phyloP scores from a whole-genome alignment of 441 rosid genomes.

The Arabidopsis hybrid region DNA sequence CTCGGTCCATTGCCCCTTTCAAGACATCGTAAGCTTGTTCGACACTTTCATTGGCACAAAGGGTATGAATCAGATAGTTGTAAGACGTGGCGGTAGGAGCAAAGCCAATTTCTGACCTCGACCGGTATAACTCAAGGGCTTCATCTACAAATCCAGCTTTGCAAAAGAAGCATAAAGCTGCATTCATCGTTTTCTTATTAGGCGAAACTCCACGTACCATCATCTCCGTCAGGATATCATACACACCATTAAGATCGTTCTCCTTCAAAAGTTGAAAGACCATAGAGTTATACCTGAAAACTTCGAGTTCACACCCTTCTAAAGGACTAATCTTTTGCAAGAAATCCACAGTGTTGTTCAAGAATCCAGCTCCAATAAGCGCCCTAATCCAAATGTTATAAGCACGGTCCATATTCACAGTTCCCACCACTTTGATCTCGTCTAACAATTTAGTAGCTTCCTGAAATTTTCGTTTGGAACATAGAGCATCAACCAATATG shows the following conservation, averaged over 20 bases:
- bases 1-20: conserved; percentile 57
- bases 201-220: conserved; percentile 59
- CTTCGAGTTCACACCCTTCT: conserved; percentile 65
- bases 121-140: conserved; percentile 70
- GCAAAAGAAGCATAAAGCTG: conserved; percentile 80
- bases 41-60: conserved; percentile 55
- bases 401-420: conserved; percentile 53
- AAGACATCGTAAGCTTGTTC: conserved; percentile 66
- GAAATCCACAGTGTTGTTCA: conserved; percentile 63
- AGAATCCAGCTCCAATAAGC: conserved; percentile 57
- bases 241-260: conserved; percentile 62
- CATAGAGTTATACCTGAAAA: conserved; percentile 61
- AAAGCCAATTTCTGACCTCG: conserved; percentile 63
- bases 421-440: conserved; percentile 51
- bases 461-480: conserved; percentile 51
- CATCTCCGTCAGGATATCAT: conserved; percentile 77
- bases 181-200: conserved; percentile 66
- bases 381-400: conserved; percentile 65
- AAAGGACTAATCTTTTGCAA: conserved; percentile 55
- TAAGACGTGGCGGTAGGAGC: conserved; percentile 57
- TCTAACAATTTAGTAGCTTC: conserved; percentile 61
- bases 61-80: conserved; percentile 68
- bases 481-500: conserved; percentile 59
- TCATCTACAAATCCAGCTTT: conserved; percentile 85
- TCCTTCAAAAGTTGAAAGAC: conserved; percentile 62